Conservation (phyloP, 1,139 yeast species). For the Blastobotrys malaysiensis region DNA sequence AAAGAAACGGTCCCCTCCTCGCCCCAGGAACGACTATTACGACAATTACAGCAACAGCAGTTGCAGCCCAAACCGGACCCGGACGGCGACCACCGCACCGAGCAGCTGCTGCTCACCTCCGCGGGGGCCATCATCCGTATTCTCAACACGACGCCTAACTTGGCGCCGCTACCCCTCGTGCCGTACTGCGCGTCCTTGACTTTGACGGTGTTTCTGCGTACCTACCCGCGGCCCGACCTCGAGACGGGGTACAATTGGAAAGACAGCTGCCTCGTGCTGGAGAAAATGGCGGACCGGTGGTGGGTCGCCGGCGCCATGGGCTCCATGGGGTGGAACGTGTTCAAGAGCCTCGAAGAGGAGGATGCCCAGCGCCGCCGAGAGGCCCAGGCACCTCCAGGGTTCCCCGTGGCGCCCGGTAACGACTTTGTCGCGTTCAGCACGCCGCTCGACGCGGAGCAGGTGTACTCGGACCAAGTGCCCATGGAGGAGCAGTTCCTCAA, state of each 20-base stretch:
- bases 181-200: constrained; percentile 35
- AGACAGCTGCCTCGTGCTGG: constrained; percentile 28
- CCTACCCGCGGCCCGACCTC: constrained; percentile 29
- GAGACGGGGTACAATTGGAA: constrained; percentile 29
- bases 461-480: background rate
- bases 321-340: constrained; percentile 33
- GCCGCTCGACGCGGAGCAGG: background rate
- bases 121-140: constrained; percentile 31
- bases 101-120: constrained; percentile 24
- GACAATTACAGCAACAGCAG: background rate
- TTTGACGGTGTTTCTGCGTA: constrained; percentile 32
- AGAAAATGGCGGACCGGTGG: constrained; percentile 31
- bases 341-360: constrained; percentile 25
- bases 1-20: constrained; percentile 2
- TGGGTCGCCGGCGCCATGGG: constrained; percentile 39
- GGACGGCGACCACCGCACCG: constrained; percentile 7
- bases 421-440: constrained; percentile 2
- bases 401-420: background rate
- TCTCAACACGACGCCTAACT: constrained; percentile 19
- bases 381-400: background rate
- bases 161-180: constrained; percentile 32
- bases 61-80: background rate
- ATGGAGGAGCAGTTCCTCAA: constrained; percentile 30
- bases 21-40: background rate
- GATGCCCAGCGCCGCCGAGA: constrained; percentile 5